A percentile compares a stretch with the other conserved stretches of the same genome.
Evolutionary conservation across 2,329 filamentous ascomycete species (phyloP).

Genomic region (Fulvia fulva): DNA sequence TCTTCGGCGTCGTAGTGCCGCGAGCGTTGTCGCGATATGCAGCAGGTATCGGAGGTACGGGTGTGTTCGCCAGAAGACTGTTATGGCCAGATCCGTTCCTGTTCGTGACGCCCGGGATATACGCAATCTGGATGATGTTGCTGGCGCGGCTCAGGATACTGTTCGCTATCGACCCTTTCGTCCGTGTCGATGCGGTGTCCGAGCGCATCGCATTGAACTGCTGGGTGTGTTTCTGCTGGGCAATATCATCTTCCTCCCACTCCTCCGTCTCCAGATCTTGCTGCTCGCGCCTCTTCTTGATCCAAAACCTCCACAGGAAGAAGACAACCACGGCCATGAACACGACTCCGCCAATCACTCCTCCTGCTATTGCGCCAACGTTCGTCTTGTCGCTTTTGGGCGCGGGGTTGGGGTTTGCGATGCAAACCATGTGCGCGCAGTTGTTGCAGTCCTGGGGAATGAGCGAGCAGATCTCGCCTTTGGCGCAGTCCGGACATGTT

Average conservation of each 20-base stretch:
- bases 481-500: slow-evolving; percentile 57
- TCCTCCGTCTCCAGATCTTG: slow-evolving; percentile 52
- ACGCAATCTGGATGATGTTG: slow-evolving; percentile 99
- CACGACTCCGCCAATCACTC: slow-evolving; percentile 80
- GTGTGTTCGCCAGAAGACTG: slow-evolving; percentile 50
- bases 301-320: slow-evolving; percentile 80
- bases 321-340: slow-evolving; percentile 71
- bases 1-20: slow-evolving; percentile 50
- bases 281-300: slow-evolving; percentile 72
- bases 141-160: slow-evolving; percentile 93
- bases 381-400: slow-evolving; percentile 54
- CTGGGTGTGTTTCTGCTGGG: slow-evolving; percentile 52
- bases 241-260: slow-evolving; percentile 54
- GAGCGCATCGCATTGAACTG: slow-evolving; percentile 54
- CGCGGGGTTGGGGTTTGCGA: slow-evolving; percentile 39
- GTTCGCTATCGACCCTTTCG: slow-evolving; percentile 75
- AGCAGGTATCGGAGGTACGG: slow-evolving; percentile 84
- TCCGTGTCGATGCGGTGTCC: slow-evolving; percentile 79
- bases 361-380: slow-evolving; percentile 82
- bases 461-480: slow-evolving; percentile 56
- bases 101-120: slow-evolving; percentile 89
- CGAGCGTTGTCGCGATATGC: slow-evolving; percentile 34
- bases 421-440: slow-evolving; percentile 58
- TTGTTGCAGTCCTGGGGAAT: slow-evolving; percentile 55
- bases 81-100: slow-evolving; percentile 64